Base-by-base conservation (phyloP, 257 asterid genomes). In the Solanum raphanifolium region DNA sequence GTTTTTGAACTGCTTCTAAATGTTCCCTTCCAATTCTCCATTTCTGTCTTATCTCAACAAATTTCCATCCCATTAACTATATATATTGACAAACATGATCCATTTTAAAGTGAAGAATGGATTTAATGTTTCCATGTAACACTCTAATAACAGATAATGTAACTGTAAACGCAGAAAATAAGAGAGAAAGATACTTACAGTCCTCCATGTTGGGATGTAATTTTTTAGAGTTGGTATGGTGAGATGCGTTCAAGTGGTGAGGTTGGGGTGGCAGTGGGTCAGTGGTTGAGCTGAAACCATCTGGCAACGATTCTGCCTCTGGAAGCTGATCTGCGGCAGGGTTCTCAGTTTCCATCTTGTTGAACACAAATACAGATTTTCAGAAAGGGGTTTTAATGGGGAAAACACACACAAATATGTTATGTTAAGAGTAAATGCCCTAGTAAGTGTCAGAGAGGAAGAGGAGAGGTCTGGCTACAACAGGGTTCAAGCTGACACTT, bases 251-350 rank as follows among this genome's bases (percentile, higher is more conserved):
- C 9, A 38, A 38, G 87, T 94, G 94, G 89, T 90, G 88, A 8
- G 58, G 84, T 31, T 75, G 79, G 25, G 84, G 76, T 29, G 66
- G 89, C 89, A 87, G 87, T 62, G 87, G 88, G 31, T 90, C 94
- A 60, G 87, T 81, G 20, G 91, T 81, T 74, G 96, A 92, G 69
- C 95, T 93, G 71, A 97, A 97, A 21, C 99, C 99, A 87, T 97
- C 99, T 1, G 99, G 99, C 88, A 97, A 90, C 9, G 99, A 92
- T 91, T 91, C 98, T 31, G 93, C 98, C 88, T 93, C 98, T 13
- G 99, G 99, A 29, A 97, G 98, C 95, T 91, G 96, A 90, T 93
- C 93, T 88, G 65, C 94, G 65, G 89, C 95, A 25, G 94, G 41
- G 84, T 88, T 91, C 68, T 88, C 89, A 85, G 90, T 89, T 91